Evolutionary conservation across 192 early-diverging fungal species (phyloP).

Genomic region (Entophlyctis luteolus): DNA sequence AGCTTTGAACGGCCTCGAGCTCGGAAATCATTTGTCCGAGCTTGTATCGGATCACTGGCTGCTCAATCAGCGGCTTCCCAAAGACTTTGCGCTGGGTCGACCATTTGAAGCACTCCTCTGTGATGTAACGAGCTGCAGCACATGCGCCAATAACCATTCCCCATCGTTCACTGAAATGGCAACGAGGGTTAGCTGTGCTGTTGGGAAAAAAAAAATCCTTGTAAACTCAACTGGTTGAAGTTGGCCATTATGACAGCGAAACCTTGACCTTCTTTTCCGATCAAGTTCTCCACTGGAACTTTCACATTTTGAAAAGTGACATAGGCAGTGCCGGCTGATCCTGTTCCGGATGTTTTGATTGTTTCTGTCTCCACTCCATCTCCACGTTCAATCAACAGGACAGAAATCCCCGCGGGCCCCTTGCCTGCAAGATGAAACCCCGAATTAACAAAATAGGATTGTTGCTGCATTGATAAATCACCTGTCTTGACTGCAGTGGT

Average conservation of each 20-base stretch:
- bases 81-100: conserved; percentile 70
- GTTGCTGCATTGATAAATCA: not conserved
- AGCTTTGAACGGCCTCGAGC: conserved; percentile 17
- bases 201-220: not conserved
- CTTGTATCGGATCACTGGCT: conserved; percentile 69
- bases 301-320: conserved; percentile 61
- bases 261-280: conserved; percentile 63
- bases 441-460: not conserved
- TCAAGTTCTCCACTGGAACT: conserved; percentile 68
- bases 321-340: conserved; percentile 60
- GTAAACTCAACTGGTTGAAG: conserved; percentile 57
- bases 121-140: conserved; percentile 40
- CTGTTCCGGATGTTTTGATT: conserved; percentile 66
- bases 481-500: conserved; percentile 50
- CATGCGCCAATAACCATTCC: conserved; percentile 33
- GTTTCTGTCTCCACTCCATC: conserved; percentile 53
- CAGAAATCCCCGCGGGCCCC: conserved; percentile 56
- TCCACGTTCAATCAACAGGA: conserved; percentile 62
- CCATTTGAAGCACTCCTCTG: conserved; percentile 65
- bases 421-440: not conserved
- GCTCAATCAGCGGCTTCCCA: conserved; percentile 63
- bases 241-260: conserved; percentile 55
- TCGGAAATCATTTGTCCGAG: conserved; percentile 56
- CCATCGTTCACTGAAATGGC: not conserved
- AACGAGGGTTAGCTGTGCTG: not conserved